These are phyloP conservation scores for Dendrocalamus sinicus DNA, from an alignment of 176 grass and related monocot species.

Conservation along the genomic window DNA sequence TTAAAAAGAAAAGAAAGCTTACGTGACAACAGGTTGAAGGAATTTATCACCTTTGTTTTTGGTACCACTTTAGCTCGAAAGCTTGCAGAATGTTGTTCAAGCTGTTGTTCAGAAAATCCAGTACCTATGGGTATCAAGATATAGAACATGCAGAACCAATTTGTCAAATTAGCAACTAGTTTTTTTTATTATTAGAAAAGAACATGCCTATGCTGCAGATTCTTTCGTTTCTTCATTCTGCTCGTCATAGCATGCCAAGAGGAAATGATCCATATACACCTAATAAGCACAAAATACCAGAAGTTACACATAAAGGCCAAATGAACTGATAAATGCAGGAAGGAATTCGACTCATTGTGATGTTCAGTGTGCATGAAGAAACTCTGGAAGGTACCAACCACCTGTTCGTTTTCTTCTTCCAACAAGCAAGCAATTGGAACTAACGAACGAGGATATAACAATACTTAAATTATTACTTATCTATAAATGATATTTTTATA, in stretches of 20 bases:
- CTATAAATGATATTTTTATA: no score
- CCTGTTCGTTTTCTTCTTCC: constrained; percentile 81
- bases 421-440: constrained; percentile 70
- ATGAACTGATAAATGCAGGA: not conserved
- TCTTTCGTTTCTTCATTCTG: constrained; percentile 93
- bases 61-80: constrained; percentile 82
- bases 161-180: not conserved
- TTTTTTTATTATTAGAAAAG: not conserved
- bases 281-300: constrained; percentile 50
- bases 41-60: constrained; percentile 76
- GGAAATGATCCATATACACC: constrained; percentile 91
- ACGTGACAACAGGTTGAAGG: constrained; percentile 15
- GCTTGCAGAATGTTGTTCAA: constrained; percentile 80
- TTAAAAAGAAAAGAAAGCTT: constrained; percentile 27
- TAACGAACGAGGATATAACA: no score
- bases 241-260: constrained; percentile 93
- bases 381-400: constrained; percentile 30
- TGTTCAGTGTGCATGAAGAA: not conserved
- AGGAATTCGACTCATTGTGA: not conserved
- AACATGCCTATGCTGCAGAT: constrained; percentile 93
- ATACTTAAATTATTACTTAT: no score
- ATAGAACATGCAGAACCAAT: constrained; percentile 21
- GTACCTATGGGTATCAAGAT: constrained; percentile 60
- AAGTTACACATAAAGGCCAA: constrained; percentile 10
- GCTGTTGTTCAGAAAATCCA: constrained; percentile 94